phyloP scores from a whole-genome alignment of 148 eudicot species.

The Fallopia convolvulus region DNA sequence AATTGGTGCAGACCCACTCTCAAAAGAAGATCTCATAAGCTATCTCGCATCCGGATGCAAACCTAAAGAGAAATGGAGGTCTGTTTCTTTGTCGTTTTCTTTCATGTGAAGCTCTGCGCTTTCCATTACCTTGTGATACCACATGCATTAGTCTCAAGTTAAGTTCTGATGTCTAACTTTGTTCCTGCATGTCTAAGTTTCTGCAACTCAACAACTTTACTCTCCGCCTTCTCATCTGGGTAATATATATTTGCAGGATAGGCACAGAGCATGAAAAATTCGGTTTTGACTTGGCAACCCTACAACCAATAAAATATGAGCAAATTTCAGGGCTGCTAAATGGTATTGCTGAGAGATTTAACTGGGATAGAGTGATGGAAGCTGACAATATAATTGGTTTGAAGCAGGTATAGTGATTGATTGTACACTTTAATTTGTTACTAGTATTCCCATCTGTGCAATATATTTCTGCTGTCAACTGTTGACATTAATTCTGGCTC shows the following conservation, averaged over 20 bases:
- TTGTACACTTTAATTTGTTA: neutral
- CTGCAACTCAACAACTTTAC: neutral
- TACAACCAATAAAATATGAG: slow-evolving; percentile 78
- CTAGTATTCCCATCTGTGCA: neutral
- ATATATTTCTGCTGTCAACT: neutral
- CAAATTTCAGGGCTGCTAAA: slow-evolving; percentile 87
- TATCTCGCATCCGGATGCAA: slow-evolving; percentile 97
- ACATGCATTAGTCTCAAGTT: neutral
- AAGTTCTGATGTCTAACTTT: neutral
- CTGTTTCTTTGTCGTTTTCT: neutral
- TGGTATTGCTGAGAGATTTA: slow-evolving; percentile 89
- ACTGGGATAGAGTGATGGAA: slow-evolving; percentile 95
- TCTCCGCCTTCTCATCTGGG: neutral
- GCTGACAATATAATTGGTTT: slow-evolving; percentile 92
- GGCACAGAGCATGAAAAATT: slow-evolving; percentile 99
- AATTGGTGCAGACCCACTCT: slow-evolving; percentile 72
- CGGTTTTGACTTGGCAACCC: slow-evolving; percentile 78
- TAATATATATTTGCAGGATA: slow-evolving; percentile 47
- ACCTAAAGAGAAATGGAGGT: slow-evolving; percentile 98
- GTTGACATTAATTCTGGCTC: neutral
- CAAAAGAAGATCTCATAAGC: slow-evolving; percentile 75
- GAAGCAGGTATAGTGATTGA: slow-evolving; percentile 52
- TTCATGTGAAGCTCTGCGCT: neutral
- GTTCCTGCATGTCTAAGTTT: neutral
- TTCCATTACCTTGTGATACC: neutral